Evolutionary conservation across 306 rosid species (phyloP).

Genomic region (Corylus heterophylla): DNA sequence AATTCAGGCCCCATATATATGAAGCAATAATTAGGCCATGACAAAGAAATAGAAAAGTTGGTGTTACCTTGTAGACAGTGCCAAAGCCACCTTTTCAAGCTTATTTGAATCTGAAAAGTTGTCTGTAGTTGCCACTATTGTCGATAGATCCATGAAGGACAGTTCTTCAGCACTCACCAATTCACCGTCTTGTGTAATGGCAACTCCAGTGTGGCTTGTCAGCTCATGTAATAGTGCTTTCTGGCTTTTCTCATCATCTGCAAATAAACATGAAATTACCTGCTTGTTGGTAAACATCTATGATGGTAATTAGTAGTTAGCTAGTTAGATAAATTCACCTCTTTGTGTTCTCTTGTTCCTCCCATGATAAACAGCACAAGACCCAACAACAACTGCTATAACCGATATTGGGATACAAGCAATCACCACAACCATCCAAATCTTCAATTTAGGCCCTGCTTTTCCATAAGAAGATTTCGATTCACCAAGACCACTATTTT

Average conservation of each 20-base stretch:
- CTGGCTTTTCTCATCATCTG: slow-evolving; percentile 37
- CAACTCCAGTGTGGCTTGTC: slow-evolving; percentile 27
- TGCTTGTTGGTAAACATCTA: not conserved
- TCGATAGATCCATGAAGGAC: slow-evolving; percentile 36
- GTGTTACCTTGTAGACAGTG: not conserved
- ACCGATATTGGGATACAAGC: slow-evolving; percentile 23
- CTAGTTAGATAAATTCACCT: slow-evolving; percentile 28
- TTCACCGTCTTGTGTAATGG: slow-evolving; percentile 51
- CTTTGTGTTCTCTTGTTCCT: slow-evolving; percentile 4
- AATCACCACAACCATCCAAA: slow-evolving; percentile 44
- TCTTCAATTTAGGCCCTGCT: slow-evolving; percentile 42
- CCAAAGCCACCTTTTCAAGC: not conserved
- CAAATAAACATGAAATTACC: not conserved
- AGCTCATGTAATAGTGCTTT: slow-evolving; percentile 32
- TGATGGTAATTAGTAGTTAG: not conserved
- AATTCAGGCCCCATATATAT: too few species aligned
- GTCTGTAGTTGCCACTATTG: slow-evolving; percentile 9
- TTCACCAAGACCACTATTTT: too few species aligned
- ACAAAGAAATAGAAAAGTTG: not conserved
- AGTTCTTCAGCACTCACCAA: slow-evolving; percentile 48
- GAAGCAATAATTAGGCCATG: not conserved
- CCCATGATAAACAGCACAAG: slow-evolving; percentile 11
- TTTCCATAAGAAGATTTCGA: not conserved
- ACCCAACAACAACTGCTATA: slow-evolving; percentile 29
- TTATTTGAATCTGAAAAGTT: not conserved